A percentile compares a stretch with the other conserved stretches of the same genome.
Conservation (phyloP, 306 rosid genomes). For the Prunus salicina region DNA sequence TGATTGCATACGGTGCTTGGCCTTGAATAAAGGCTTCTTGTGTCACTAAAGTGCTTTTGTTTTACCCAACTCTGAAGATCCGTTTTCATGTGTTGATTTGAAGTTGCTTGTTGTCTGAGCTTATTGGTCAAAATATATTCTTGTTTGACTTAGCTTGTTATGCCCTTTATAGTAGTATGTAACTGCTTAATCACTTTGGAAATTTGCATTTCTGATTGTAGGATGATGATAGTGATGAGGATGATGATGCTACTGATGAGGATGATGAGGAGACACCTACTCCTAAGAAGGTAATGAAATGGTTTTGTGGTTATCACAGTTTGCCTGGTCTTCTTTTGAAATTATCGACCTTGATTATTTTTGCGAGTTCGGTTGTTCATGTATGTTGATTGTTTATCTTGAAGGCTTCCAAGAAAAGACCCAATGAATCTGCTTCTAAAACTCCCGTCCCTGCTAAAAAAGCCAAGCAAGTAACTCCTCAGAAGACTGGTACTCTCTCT, state of each 20-base stretch:
- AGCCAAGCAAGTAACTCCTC: constrained; percentile 60
- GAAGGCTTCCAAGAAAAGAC: constrained; percentile 66
- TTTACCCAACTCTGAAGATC: background rate
- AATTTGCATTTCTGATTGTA: constrained; percentile 11
- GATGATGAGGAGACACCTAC: constrained; percentile 51
- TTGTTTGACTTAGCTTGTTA: background rate
- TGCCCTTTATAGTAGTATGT: background rate
- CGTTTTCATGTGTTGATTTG: background rate
- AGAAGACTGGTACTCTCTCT: constrained; percentile 57
- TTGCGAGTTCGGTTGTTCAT: background rate
- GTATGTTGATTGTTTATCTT: background rate
- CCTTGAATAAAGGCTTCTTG: background rate
- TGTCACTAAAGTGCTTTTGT: background rate
- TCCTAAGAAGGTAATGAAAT: constrained; percentile 53
- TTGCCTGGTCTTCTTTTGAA: background rate
- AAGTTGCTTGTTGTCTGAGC: background rate
- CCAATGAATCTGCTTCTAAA: constrained; percentile 53
- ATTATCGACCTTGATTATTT: background rate
- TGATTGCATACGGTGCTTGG: background rate
- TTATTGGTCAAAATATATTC: background rate
- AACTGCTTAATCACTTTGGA: background rate
- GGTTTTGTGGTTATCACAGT: background rate
- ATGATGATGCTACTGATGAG: constrained; percentile 37
- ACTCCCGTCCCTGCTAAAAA: constrained; percentile 70
- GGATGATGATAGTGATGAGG: constrained; percentile 46